Base-by-base conservation (phyloP, 179 eudicot species). In the Amaranthus tricolor region DNA sequence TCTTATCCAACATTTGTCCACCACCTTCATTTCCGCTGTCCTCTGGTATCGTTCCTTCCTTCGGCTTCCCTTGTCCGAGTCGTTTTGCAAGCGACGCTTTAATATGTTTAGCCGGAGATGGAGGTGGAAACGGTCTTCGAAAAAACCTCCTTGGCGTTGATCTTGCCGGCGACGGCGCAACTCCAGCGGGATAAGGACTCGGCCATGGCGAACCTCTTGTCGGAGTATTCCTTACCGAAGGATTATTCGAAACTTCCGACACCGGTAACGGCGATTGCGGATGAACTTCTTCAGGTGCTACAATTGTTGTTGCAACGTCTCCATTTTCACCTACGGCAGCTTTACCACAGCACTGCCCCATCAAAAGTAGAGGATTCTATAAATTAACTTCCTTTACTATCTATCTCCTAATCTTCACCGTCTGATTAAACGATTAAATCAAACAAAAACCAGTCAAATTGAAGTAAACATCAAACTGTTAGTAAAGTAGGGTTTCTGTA, bases 321-420 rank as follows among this genome's bases (percentile, higher is more conserved):
- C 20, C 58, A 47, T 77, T 56, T 52, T 60, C 82, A 61, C 69
- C 59, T 19, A 60, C 60, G 55, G 54, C 79, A 4, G 83, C 76
- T 17, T 55, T 85, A 81, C 97, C 91, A 83, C 86, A 89, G 60
- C 97, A 91, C 81, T 86, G 91, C 44, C 94, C 94, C 94, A 89
- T 89, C 44, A 6, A 31, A 12, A 11, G 65, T 15, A 62, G 24
- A 4, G 0, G 8, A 62, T 6, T 2, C 51, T 31, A 31, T 31
- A 31, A 31, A 3, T 31, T 31, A 31, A 31, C 40, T 31, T 2
- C 40, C 40, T 31, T 31, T 31, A 1, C 40, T 31, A 31, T n/a
- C 56, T 57, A 62, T 56, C 77, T 54, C 77, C 62, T 48, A 54
- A 67, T 64, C 40, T 24, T 54, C 53, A 56, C 70, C 61, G 73